Evolutionary conservation across 2,329 filamentous ascomycete genomes (phyloP).

Genomic region (Rutstroemia sp.): DNA sequence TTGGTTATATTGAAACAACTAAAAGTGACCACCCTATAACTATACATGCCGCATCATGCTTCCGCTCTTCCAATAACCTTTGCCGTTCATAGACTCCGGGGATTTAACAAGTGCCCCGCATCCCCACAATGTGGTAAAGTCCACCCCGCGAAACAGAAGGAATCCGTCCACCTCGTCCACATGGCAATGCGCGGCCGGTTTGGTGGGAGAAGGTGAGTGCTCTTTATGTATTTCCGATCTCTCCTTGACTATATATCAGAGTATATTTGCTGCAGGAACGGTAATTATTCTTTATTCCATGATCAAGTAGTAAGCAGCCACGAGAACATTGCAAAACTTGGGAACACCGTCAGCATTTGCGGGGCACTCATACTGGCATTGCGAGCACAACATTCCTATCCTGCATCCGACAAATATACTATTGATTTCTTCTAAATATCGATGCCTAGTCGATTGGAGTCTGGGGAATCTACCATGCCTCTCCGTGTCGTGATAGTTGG

Average conservation of each 20-base stretch:
- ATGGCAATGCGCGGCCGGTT: background rate
- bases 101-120: background rate
- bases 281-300: too few relatives aligned
- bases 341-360: background rate
- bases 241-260: background rate
- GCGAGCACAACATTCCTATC: too few relatives aligned
- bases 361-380: too few relatives aligned
- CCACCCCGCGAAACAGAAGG: background rate
- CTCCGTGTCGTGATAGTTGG: slow-evolving; percentile 36
- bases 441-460: background rate
- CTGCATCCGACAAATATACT: too few relatives aligned
- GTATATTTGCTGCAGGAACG: background rate
- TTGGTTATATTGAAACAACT: too few relatives aligned
- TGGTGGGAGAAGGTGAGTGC: background rate
- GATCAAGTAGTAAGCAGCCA: background rate
- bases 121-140: background rate
- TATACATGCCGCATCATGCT: too few relatives aligned
- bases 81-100: too few relatives aligned
- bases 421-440: too few relatives aligned
- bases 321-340: background rate
- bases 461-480: slow-evolving; percentile 8
- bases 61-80: too few relatives aligned
- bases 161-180: slow-evolving; percentile 6
- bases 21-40: too few relatives aligned
- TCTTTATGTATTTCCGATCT: background rate